Percentiles rank a stretch among this genome's conserved stretches.
Conservation (phyloP, 2,329 filamentous ascomycete genomes). For the Didymella arachidicola region DNA sequence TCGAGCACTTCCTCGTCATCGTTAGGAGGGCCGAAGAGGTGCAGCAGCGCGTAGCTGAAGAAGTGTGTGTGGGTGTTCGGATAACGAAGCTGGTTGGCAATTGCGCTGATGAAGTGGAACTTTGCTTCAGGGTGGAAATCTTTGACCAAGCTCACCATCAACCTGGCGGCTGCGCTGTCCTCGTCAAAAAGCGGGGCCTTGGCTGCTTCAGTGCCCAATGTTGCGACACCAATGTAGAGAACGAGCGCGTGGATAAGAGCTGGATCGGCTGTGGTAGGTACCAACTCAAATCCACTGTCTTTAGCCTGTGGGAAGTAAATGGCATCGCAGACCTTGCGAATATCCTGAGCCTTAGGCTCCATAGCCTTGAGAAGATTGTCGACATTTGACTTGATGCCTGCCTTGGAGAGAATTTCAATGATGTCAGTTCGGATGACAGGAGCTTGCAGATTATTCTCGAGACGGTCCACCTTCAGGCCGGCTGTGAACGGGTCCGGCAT, state of each 20-base stretch:
- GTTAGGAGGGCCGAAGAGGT: slow-evolving; percentile 71
- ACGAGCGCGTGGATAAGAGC: slow-evolving; percentile 81
- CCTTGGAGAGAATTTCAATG: slow-evolving; percentile 57
- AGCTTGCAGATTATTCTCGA: slow-evolving; percentile 75
- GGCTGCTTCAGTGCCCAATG: slow-evolving; percentile 66
- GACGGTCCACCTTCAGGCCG: slow-evolving; percentile 76
- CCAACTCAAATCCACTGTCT: slow-evolving; percentile 70
- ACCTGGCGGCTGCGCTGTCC: slow-evolving; percentile 70
- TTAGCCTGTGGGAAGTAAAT: slow-evolving; percentile 68
- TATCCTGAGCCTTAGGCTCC: slow-evolving; percentile 73
- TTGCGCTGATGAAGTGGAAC: slow-evolving; percentile 83
- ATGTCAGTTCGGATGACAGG: slow-evolving; percentile 72
- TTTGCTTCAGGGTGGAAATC: slow-evolving; percentile 78
- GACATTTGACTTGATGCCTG: slow-evolving; percentile 62
- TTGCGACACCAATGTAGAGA: slow-evolving; percentile 79
- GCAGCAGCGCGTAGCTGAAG: slow-evolving; percentile 84
- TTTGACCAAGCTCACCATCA: slow-evolving; percentile 79
- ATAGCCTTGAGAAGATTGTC: slow-evolving; percentile 59
- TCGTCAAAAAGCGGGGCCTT: slow-evolving; percentile 71
- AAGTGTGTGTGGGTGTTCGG: slow-evolving; percentile 91
- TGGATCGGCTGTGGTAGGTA: slow-evolving; percentile 72
- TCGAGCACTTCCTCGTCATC: slow-evolving; percentile 73
- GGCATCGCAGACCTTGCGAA: slow-evolving; percentile 78
- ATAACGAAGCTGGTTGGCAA: slow-evolving; percentile 90
- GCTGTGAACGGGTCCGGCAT: slow-evolving; percentile 76